phyloP scores from a whole-genome alignment of 2,329 filamentous ascomycete genomes.

The Ophiostoma perfectum region DNA sequence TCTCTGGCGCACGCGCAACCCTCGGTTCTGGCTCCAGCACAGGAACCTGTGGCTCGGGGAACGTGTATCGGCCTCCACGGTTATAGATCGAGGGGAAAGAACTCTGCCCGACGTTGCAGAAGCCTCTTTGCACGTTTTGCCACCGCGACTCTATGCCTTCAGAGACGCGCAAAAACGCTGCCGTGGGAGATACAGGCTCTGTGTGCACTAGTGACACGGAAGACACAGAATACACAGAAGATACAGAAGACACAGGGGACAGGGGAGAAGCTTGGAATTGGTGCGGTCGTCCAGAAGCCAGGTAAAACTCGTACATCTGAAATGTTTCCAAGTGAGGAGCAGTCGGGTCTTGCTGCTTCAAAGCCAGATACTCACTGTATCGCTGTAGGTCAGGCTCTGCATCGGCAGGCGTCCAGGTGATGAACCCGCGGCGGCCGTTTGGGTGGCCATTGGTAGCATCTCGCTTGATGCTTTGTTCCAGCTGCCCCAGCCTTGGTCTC shows the following conservation, averaged over 20 bases:
- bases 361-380: constrained; percentile 12
- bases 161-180: background rate
- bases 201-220: no score
- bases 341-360: constrained; percentile 11
- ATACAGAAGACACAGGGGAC: background rate
- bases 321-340: constrained; percentile 10
- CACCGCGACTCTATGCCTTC: background rate
- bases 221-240: no score
- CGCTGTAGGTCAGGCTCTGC: background rate
- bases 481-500: background rate
- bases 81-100: background rate
- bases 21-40: no score
- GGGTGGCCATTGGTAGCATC: constrained; percentile 3
- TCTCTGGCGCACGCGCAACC: background rate
- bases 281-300: background rate
- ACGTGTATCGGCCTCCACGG: background rate
- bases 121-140: background rate
- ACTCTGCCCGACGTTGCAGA: background rate
- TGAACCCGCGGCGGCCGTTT: constrained; percentile 1
- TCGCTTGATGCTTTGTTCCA: background rate
- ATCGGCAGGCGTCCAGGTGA: constrained; percentile 7
- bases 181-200: no score
- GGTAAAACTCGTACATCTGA: constrained; percentile 11
- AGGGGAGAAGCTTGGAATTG: background rate
- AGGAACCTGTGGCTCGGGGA: background rate